These are phyloP conservation scores for Ceratocystis papillata DNA, from an alignment of 2,329 filamentous ascomycete species.

Conservation along the genomic window DNA sequence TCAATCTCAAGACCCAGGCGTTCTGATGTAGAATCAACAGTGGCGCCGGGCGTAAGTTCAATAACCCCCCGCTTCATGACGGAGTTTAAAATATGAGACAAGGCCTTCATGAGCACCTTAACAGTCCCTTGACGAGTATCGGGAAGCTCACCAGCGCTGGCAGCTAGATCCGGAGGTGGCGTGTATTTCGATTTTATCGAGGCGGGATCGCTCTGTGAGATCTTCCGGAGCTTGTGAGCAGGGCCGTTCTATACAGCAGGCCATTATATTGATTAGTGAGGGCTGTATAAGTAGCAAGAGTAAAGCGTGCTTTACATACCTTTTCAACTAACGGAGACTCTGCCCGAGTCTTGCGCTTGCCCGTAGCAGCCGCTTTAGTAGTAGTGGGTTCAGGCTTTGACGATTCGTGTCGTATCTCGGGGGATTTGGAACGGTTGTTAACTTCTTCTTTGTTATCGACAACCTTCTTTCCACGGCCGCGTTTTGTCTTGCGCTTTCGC, in stretches of 20 bases:
- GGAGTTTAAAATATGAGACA: conserved; percentile 53
- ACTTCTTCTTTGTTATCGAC: conserved; percentile 50
- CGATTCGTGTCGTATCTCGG: conserved; percentile 31
- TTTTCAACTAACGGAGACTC: conserved; percentile 46
- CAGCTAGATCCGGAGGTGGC: conserved; percentile 43
- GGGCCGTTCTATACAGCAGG: conserved; percentile 32
- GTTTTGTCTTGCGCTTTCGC: conserved; percentile 48
- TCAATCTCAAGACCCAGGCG: conserved; percentile 70
- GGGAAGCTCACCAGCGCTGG: conserved; percentile 46
- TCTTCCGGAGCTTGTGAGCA: conserved; percentile 43
- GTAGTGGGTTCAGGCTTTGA: conserved; percentile 38
- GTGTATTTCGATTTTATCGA: conserved; percentile 36
- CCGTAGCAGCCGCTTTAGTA: conserved; percentile 33
- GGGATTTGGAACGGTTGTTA: conserved; percentile 25
- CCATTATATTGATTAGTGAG: neutral
- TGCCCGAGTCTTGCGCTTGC: conserved; percentile 49
- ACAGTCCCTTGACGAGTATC: conserved; percentile 57
- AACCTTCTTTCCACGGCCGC: conserved; percentile 50
- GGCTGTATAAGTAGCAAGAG: neutral
- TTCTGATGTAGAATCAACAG: conserved; percentile 54
- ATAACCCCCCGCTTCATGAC: conserved; percentile 57
- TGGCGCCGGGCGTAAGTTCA: conserved; percentile 51
- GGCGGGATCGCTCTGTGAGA: conserved; percentile 40
- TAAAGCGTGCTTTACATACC: conserved; percentile 32
- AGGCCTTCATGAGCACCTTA: conserved; percentile 57